phyloP scores from a whole-genome alignment of 257 asterid genomes.

The Coffea eugenioides region DNA sequence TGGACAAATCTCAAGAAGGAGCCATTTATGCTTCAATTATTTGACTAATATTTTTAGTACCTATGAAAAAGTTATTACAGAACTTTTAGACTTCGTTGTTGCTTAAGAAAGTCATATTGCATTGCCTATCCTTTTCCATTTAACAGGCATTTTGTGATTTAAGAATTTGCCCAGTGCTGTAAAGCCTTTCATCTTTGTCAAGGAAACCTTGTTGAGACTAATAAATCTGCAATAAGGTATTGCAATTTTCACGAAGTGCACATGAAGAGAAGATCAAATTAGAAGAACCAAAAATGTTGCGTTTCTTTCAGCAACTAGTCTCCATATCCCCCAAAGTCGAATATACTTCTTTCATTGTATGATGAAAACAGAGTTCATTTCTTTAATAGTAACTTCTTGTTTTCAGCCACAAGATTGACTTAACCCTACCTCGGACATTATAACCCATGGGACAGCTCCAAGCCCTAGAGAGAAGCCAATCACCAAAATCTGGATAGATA shows the following conservation, averaged over 20 bases:
- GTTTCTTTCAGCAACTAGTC: not conserved
- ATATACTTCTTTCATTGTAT: not conserved
- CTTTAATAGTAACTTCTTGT: not conserved
- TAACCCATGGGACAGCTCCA: constrained; percentile 86
- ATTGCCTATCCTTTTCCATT: not conserved
- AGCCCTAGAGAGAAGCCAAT: constrained; percentile 79
- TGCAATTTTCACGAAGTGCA: not conserved
- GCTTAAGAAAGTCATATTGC: not conserved
- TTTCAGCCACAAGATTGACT: not conserved
- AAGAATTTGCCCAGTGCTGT: not conserved
- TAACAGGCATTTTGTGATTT: not conserved
- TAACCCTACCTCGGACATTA: constrained; percentile 82
- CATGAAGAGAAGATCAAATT: not conserved
- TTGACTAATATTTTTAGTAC: not conserved
- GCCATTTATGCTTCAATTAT: not conserved
- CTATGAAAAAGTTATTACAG: not conserved
- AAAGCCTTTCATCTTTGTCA: not conserved
- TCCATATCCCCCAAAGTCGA: not conserved
- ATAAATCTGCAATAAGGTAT: not conserved
- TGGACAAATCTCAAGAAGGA: not conserved
- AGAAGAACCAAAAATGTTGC: not conserved
- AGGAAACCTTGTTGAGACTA: too few relatives aligned
- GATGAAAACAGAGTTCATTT: not conserved
- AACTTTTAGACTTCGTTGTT: not conserved
- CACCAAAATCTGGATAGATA: constrained; percentile 57